Percentiles rank a stretch among this genome's conserved stretches.
Evolutionary conservation across 2,329 filamentous ascomycete genomes (phyloP).

Genomic region (Colletotrichum orchidophilum): DNA sequence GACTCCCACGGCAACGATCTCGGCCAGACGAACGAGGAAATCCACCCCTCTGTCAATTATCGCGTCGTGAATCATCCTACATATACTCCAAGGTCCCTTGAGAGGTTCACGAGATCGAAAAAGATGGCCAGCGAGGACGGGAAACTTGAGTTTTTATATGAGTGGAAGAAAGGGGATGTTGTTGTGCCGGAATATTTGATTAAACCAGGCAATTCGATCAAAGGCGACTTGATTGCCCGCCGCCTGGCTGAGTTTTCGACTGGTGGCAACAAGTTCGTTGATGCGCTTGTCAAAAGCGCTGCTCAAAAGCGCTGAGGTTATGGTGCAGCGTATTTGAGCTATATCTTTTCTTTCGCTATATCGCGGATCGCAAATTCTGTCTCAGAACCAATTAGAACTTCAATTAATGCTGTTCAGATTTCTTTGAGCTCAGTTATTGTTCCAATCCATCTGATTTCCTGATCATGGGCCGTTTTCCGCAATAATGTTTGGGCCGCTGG

Average conservation of each 20-base stretch:
- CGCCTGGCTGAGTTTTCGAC: neutral
- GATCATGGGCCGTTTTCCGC: too few species aligned
- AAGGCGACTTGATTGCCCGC: neutral
- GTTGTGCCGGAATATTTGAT: conserved; percentile 25
- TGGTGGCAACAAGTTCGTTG: neutral
- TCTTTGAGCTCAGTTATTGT: too few species aligned
- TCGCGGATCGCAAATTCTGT: too few species aligned
- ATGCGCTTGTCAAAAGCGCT: neutral
- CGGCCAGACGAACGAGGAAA: conserved; percentile 10
- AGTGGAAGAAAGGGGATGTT: conserved; percentile 12
- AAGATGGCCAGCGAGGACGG: neutral
- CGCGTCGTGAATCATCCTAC: neutral
- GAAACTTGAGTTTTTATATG: neutral
- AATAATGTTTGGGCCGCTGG: too few species aligned
- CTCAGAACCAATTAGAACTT: too few species aligned
- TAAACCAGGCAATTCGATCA: neutral
- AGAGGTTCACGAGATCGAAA: neutral
- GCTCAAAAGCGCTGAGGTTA: neutral
- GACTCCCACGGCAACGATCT: neutral
- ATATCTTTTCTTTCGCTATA: too few species aligned
- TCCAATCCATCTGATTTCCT: too few species aligned
- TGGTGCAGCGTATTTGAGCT: neutral
- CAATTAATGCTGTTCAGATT: too few species aligned
- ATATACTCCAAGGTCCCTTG: neutral
- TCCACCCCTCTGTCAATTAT: conserved; percentile 25